phyloP scores from a whole-genome alignment of 2,329 filamentous ascomycete species.

The Cladorrhinum sp. region DNA sequence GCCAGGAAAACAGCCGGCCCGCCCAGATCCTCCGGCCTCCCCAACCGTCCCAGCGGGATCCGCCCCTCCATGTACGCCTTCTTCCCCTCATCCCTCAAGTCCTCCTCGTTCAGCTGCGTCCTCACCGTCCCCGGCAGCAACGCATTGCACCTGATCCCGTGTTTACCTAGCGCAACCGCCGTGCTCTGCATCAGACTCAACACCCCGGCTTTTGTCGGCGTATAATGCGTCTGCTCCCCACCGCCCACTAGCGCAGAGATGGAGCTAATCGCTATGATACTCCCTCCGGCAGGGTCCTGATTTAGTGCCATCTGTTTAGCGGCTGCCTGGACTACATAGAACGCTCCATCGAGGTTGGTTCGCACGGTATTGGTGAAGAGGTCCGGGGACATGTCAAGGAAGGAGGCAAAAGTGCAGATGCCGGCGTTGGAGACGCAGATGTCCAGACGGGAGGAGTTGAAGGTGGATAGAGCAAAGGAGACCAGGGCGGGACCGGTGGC shows the following conservation, averaged over 20 bases:
- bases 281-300: conserved; percentile 65
- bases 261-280: conserved; percentile 73
- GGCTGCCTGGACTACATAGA: conserved; percentile 81
- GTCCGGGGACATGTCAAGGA: conserved; percentile 68
- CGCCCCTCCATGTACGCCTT: conserved; percentile 73
- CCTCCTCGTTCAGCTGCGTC: conserved; percentile 81
- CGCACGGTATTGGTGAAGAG: conserved; percentile 69
- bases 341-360: conserved; percentile 85
- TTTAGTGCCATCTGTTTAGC: conserved; percentile 72
- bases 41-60: conserved; percentile 75
- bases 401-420: conserved; percentile 83
- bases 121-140: conserved; percentile 78
- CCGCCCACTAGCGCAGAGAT: conserved; percentile 77
- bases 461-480: conserved; percentile 58
- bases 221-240: conserved; percentile 78
- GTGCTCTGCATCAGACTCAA: conserved; percentile 78
- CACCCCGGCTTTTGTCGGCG: conserved; percentile 82
- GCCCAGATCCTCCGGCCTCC: conserved; percentile 68
- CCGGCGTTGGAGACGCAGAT: conserved; percentile 88
- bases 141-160: conserved; percentile 79
- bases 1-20: conserved; percentile 85
- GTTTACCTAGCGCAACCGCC: conserved; percentile 72
- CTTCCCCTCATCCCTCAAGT: conserved; percentile 71
- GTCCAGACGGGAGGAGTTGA: conserved; percentile 58
- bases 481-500: conserved; percentile 69